phyloP scores from a whole-genome alignment of 1,284 basidiomycete species.

The Stygiomarasmius scandens region DNA sequence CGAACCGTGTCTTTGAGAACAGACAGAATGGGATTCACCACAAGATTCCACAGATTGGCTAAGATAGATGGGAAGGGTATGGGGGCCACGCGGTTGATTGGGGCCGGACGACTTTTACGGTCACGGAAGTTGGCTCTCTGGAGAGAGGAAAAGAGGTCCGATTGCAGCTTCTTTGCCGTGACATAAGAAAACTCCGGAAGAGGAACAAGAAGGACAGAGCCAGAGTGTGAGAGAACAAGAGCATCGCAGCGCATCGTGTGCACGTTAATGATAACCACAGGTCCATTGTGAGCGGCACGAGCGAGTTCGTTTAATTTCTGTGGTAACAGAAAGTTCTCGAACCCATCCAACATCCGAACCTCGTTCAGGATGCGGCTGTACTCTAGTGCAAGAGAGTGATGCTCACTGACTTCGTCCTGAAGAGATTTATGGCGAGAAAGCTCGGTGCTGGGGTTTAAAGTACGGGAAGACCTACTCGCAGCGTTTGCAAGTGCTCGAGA shows the following conservation, averaged over 20 bases:
- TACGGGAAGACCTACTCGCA: background rate
- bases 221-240: background rate
- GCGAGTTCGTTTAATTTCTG: conserved; percentile 1
- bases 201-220: conserved; percentile 4
- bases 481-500: background rate
- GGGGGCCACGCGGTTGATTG: too few species aligned
- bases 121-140: background rate
- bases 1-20: background rate
- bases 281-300: conserved; percentile 7
- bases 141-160: background rate
- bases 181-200: conserved; percentile 3
- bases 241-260: conserved; percentile 2
- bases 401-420: conserved; percentile 4
- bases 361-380: conserved; percentile 5
- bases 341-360: conserved; percentile 2
- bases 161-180: background rate
- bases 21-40: background rate
- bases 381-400: background rate
- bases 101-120: background rate
- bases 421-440: background rate
- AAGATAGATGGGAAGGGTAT: background rate
- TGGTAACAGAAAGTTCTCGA: conserved; percentile 9
- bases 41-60: conserved; percentile 1
- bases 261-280: conserved; percentile 15
- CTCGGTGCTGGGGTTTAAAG: background rate